Percentiles rank a stretch among this genome's conserved stretches.
phyloP scores from a whole-genome alignment of 164 flowering plant genomes.

The Vitis cinerea region DNA sequence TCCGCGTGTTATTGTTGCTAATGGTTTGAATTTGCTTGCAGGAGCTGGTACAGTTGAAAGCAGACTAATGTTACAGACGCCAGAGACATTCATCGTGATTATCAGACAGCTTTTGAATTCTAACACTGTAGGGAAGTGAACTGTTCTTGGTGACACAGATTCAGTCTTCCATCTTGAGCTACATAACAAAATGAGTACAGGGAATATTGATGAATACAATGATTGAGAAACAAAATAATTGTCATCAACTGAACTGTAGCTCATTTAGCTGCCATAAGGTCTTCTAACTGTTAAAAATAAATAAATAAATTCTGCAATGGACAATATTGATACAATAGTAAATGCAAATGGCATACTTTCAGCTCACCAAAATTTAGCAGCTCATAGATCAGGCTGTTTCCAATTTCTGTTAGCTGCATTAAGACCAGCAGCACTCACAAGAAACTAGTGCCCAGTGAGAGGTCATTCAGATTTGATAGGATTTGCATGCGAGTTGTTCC shows the following conservation, averaged over 20 bases:
- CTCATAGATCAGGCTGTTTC: neutral
- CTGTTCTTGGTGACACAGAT: neutral
- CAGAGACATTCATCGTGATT: neutral
- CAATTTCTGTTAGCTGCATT: neutral
- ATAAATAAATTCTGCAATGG: no score
- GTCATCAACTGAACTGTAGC: no score
- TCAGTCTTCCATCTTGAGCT: neutral
- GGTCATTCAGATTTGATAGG: constrained; percentile 76
- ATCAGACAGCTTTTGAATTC: neutral
- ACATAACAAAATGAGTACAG: neutral
- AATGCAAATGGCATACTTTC: neutral
- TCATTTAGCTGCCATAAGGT: no score
- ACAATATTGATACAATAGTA: no score
- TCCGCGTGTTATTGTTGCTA: no score
- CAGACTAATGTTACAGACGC: no score
- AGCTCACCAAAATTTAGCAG: neutral
- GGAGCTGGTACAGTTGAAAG: no score
- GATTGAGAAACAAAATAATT: no score
- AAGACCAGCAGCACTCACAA: constrained; percentile 34
- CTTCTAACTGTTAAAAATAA: no score
- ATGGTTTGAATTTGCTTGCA: no score
- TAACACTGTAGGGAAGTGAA: neutral
- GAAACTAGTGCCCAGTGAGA: constrained; percentile 78
- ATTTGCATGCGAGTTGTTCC: constrained; percentile 90
- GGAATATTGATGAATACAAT: no score